Conservation (phyloP, 75 land plant species). For the Cupressus sempervirens region DNA sequence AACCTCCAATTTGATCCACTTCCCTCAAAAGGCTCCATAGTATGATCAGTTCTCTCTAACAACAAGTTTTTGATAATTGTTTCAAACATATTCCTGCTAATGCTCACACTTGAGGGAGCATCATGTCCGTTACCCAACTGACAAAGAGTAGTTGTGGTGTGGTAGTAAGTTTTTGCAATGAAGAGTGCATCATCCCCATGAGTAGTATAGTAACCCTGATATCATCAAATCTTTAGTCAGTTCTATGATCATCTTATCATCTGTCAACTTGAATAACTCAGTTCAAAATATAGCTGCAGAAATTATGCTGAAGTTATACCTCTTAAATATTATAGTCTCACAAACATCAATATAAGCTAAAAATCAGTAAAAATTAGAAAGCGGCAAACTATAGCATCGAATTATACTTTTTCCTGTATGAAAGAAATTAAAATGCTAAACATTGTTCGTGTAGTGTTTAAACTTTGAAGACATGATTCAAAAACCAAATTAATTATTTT, state of each 20-base stretch:
- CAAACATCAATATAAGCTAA: neutral
- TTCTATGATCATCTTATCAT: neutral
- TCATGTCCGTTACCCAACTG: constrained; percentile 77
- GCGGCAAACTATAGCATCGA: neutral
- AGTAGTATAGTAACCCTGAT: constrained; percentile 92
- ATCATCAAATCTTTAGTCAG: neutral
- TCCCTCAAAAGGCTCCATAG: constrained; percentile 92
- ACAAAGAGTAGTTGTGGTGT: constrained; percentile 74
- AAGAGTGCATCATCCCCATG: constrained; percentile 95
- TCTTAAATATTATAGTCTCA: neutral
- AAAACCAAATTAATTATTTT: neutral
- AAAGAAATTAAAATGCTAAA: neutral
- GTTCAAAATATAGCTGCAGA: neutral
- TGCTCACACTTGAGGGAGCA: constrained; percentile 70
- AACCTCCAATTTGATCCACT: constrained; percentile 93
- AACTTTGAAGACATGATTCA: neutral
- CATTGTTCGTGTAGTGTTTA: neutral
- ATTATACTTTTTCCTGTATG: neutral
- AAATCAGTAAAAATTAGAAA: neutral
- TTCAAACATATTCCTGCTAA: constrained; percentile 96
- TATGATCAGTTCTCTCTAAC: constrained; percentile 84
- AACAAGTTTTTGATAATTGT: constrained; percentile 83
- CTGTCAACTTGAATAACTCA: constrained; percentile 1
- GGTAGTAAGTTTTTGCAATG: constrained; percentile 89
- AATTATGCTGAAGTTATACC: neutral